Evolutionary conservation across 2,329 filamentous ascomycete species (phyloP).

Genomic region (Pseudonectria buxi): DNA sequence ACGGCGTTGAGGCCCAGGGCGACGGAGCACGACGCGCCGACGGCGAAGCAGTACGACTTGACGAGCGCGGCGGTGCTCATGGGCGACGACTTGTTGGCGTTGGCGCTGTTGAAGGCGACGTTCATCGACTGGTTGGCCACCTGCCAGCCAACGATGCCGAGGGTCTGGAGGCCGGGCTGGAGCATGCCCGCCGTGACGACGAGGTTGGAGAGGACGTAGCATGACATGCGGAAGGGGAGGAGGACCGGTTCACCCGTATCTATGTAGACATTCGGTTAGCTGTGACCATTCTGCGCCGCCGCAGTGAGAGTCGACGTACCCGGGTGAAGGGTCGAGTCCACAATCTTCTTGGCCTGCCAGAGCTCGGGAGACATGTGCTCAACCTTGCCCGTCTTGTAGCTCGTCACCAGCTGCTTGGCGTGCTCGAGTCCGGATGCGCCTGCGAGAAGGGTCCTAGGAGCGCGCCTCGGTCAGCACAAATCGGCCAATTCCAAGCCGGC

Average conservation of each 20-base stretch:
- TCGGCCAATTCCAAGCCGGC: background rate
- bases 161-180: constrained; percentile 74
- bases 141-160: constrained; percentile 88
- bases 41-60: constrained; percentile 86
- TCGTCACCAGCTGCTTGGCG: constrained; percentile 73
- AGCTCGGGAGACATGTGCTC: constrained; percentile 79
- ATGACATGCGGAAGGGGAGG: constrained; percentile 95
- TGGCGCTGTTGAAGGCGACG: constrained; percentile 94
- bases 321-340: constrained; percentile 93
- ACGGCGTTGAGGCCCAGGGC: constrained; percentile 86
- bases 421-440: constrained; percentile 71
- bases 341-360: constrained; percentile 94
- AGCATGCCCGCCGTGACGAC: constrained; percentile 96
- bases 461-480: constrained; percentile 4
- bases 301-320: constrained; percentile 48
- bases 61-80: constrained; percentile 73
- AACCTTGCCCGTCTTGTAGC: constrained; percentile 81
- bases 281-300: background rate
- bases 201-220: constrained; percentile 87
- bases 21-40: constrained; percentile 88
- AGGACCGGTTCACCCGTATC: constrained; percentile 91
- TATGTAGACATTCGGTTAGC: constrained; percentile 30
- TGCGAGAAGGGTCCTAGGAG: constrained; percentile 72
- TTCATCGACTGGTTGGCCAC: constrained; percentile 96
- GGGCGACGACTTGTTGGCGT: constrained; percentile 95